Evolutionary conservation across 257 asterid species (phyloP), one percentile per base, ranked within the genome.

Genomic region (Ehretia macrophylla): DNA sequence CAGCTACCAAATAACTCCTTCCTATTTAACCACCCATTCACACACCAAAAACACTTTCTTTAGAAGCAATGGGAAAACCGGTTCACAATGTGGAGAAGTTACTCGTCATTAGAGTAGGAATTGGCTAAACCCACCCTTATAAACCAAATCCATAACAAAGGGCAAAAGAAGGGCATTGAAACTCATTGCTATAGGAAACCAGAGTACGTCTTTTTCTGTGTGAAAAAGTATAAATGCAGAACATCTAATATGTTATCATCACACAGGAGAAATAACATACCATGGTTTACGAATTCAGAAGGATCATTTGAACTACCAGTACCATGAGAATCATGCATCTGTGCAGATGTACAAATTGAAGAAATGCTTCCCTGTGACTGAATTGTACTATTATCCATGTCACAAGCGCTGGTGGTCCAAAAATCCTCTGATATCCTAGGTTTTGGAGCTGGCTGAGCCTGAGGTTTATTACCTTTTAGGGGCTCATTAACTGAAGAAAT

Each of bases 221-320:
- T 49, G 11, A n/a, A 27, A 3, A 27, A 27, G 35, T 27, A 27
- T 27, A 27, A 27, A 27, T 27, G 35, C 35, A 27, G 35, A 27
- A 27, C 6, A 10, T 42, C 16, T 14, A 42, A 10, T 42, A 6
- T 51, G 32, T 21, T 20, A 32, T 20, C 17, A 52, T 51, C 32
- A 20, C 1, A 35, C 45, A 63, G 58, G 44, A 57, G 16, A 59
- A 66, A 68, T 5, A 66, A 62, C 80, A 74, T 70, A 76, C 99
- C 96, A 58, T 81, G 95, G 68, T 88, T 85, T 64, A 82, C 78
- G 59, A 79, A 88, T 67, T 86, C 95, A 60, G 88, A 68, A 46
- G 82, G 71, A 48, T 64, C 65, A 68, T 51, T 75, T 39, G 86
- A 81, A 77, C 79, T 69, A 65, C 82, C 75, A 40, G 70, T 61